Conservation (phyloP, 331 rosid genomes). For the Rhamnella rubrinervis region DNA sequence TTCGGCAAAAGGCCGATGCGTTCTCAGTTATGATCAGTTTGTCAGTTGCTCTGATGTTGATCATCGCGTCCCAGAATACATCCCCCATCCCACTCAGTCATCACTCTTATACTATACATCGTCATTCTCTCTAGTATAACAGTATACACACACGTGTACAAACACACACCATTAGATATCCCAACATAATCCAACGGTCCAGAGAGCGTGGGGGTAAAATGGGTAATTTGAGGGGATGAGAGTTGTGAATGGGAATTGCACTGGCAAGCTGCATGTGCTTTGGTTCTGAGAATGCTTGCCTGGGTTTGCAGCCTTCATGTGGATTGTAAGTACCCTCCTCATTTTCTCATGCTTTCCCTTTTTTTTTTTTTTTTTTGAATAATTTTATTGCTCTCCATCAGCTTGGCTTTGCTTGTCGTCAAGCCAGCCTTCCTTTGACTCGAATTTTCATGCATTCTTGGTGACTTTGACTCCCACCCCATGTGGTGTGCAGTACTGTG, state of each 20-base stretch:
- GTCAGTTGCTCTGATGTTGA: too few relatives aligned
- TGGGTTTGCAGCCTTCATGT: constrained; percentile 28
- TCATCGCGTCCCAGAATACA: not conserved
- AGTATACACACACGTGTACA: too few relatives aligned
- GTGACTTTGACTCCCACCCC: not conserved
- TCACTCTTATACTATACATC: too few relatives aligned
- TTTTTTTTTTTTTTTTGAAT: not conserved
- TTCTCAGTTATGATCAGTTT: too few relatives aligned
- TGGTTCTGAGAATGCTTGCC: constrained; percentile 17
- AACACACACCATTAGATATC: not conserved
- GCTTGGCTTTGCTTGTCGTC: constrained; percentile 9
- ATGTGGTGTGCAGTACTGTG: not conserved
- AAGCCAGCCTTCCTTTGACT: constrained; percentile 14
- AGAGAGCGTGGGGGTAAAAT: not conserved
- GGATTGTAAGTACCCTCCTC: constrained; percentile 17
- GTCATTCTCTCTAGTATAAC: too few relatives aligned
- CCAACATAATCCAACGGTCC: not conserved
- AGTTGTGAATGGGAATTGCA: constrained; percentile 8
- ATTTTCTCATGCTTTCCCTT: constrained; percentile 1
- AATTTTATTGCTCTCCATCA: not conserved
- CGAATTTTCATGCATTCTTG: constrained; percentile 14
- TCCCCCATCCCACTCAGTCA: not conserved
- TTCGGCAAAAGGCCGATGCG: not conserved
- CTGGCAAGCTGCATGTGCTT: constrained; percentile 24
- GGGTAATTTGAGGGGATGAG: not conserved